Evolutionary conservation across 1,284 basidiomycete species (phyloP).

Genomic region (Ceratobasidium sp.): DNA sequence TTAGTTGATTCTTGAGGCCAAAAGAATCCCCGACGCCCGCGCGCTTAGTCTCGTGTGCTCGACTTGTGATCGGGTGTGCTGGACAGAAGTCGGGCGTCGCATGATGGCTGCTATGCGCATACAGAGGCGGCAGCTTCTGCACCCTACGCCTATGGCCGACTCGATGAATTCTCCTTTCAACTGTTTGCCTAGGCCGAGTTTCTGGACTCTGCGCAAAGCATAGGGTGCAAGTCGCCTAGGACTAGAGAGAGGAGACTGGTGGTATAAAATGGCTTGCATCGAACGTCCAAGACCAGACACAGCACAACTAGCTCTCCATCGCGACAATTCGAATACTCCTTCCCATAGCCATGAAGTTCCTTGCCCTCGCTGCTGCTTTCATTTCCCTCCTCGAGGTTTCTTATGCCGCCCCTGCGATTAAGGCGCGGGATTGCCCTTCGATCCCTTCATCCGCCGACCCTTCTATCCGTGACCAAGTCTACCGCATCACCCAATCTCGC

Average conservation of each 20-base stretch:
- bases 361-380: not conserved
- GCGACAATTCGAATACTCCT: not conserved
- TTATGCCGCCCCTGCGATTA: constrained; percentile 14
- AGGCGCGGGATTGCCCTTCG: constrained; percentile 28
- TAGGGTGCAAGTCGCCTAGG: not conserved
- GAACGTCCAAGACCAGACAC: not conserved
- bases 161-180: not conserved
- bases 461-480: constrained; percentile 23
- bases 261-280: constrained; percentile 4
- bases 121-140: constrained; percentile 23
- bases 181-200: not conserved
- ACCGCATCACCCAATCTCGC: constrained; percentile 31
- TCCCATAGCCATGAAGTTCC: constrained; percentile 12
- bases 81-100: not conserved
- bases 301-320: constrained; percentile 1
- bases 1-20: not conserved
- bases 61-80: not conserved
- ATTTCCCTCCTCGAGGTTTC: constrained; percentile 22
- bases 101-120: constrained; percentile 9
- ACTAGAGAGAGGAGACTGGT: not conserved
- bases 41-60: not conserved
- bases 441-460: constrained; percentile 25
- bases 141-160: not conserved
- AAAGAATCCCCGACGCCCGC: not conserved
- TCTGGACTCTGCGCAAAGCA: not conserved